Conservation (phyloP, 2,329 filamentous ascomycete species). For the Alternaria ethzedia region DNA sequence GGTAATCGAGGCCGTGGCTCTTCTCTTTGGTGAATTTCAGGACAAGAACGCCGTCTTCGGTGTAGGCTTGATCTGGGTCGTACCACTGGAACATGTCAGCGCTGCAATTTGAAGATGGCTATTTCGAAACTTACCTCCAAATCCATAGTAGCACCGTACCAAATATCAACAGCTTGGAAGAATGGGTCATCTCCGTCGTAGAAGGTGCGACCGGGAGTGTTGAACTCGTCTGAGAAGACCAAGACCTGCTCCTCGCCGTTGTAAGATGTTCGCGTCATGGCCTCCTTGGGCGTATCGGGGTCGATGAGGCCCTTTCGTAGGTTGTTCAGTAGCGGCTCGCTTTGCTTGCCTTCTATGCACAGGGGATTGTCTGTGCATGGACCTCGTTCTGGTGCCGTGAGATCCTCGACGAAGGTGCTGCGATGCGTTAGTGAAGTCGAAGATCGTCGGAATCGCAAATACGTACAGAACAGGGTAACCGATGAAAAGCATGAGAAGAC, state of each 20-base stretch:
- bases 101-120: not conserved
- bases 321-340: slow-evolving; percentile 63
- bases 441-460: not conserved
- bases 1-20: slow-evolving; percentile 70
- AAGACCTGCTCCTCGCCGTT: slow-evolving; percentile 68
- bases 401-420: slow-evolving; percentile 64
- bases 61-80: slow-evolving; percentile 70
- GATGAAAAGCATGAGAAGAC: slow-evolving; percentile 70
- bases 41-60: slow-evolving; percentile 66
- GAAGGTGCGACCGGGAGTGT: slow-evolving; percentile 69
- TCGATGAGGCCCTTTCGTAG: slow-evolving; percentile 68
- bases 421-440: slow-evolving; percentile 17
- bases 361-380: slow-evolving; percentile 53
- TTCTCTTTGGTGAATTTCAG: slow-evolving; percentile 69
- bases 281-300: slow-evolving; percentile 68
- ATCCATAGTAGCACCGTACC: slow-evolving; percentile 75
- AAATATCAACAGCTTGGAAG: slow-evolving; percentile 71
- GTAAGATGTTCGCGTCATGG: slow-evolving; percentile 60
- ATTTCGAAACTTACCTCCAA: slow-evolving; percentile 59
- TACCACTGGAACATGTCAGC: slow-evolving; percentile 62
- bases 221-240: slow-evolving; percentile 77
- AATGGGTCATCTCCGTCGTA: slow-evolving; percentile 74
- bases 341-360: slow-evolving; percentile 58
- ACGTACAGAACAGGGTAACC: slow-evolving; percentile 73
- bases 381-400: slow-evolving; percentile 44